Evolutionary conservation across 768 basidiomycete genomes (phyloP).

Genomic region (Tremella fuciformis): DNA sequence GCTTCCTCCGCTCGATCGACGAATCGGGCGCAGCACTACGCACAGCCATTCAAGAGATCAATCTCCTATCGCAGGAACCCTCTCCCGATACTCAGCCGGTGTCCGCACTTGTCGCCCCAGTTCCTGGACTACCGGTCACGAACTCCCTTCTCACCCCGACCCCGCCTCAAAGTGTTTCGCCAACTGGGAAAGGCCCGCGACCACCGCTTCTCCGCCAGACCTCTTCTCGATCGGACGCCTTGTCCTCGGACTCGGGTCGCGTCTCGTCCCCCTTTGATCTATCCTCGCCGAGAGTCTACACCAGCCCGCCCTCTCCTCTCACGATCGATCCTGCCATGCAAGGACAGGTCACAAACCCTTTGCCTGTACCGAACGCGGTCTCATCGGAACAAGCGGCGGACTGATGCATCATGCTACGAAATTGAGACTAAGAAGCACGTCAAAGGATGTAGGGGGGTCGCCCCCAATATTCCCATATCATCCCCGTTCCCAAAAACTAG

Average conservation of each 20-base stretch:
- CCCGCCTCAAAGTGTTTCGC: no score
- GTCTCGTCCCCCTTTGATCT: conserved; percentile 32
- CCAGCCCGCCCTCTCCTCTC: conserved; percentile 22
- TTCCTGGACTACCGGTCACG: not conserved
- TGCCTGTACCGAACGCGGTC: no score
- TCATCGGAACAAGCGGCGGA: no score
- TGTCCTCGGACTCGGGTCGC: conserved; percentile 2
- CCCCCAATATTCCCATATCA: no score
- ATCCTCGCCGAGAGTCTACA: conserved; percentile 23
- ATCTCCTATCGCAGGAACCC: conserved; percentile 12
- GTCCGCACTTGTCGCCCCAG: not conserved
- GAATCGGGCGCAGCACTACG: conserved; percentile 61
- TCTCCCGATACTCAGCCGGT: not conserved
- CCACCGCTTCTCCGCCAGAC: not conserved
- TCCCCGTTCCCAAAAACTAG: no score
- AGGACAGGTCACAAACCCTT: no score
- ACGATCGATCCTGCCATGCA: conserved; percentile 5
- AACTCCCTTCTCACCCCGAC: no score
- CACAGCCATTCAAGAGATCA: conserved; percentile 30
- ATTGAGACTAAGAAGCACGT: no score
- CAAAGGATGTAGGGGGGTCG: no score
- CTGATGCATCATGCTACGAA: no score
- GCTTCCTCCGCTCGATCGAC: conserved; percentile 90
- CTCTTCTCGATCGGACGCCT: not conserved
- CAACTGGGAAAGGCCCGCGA: no score